Conservation (phyloP, 2,329 filamentous ascomycete species). For the Diplodia corticola region DNA sequence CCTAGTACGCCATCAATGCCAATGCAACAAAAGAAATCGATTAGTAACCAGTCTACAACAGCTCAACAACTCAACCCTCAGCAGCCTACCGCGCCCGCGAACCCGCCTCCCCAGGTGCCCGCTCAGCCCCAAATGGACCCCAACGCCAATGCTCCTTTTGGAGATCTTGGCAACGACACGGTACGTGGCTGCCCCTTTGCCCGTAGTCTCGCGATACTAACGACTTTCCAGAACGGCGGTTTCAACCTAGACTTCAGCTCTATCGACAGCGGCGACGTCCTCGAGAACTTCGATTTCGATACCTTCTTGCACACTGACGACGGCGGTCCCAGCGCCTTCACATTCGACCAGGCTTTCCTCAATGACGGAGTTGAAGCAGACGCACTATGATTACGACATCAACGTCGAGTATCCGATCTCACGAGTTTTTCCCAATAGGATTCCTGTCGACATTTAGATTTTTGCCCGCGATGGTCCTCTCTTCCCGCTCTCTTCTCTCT, state of each 20-base stretch:
- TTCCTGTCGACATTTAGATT: conserved; percentile 17
- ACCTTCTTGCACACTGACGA: conserved; percentile 62
- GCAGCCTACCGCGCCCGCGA: conserved; percentile 32
- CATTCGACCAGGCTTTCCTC: conserved; percentile 13
- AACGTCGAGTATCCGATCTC: conserved; percentile 12
- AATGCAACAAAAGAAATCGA: conserved; percentile 40
- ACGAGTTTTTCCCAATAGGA: conserved; percentile 11
- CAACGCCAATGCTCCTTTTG: conserved; percentile 40
- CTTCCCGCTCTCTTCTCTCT: conserved; percentile 10
- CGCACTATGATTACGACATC: conserved; percentile 10
- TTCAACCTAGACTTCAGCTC: conserved; percentile 43
- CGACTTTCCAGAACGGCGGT: conserved; percentile 34
- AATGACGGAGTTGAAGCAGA: conserved; percentile 18
- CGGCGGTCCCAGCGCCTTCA: not conserved
- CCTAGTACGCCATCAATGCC: conserved; percentile 52
- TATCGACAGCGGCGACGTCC: conserved; percentile 63
- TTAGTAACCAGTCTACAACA: conserved; percentile 38
- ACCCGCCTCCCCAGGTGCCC: conserved; percentile 21
- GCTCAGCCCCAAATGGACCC: conserved; percentile 37
- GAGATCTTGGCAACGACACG: conserved; percentile 39
- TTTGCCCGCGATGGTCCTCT: conserved; percentile 13
- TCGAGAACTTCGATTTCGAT: conserved; percentile 68
- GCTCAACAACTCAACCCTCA: conserved; percentile 35
- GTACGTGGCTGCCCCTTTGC: conserved; percentile 29
- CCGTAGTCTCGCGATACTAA: conserved; percentile 30